phyloP scores from a whole-genome alignment of 352 stramenopile genomes.

The Phytophthora sp. region DNA sequence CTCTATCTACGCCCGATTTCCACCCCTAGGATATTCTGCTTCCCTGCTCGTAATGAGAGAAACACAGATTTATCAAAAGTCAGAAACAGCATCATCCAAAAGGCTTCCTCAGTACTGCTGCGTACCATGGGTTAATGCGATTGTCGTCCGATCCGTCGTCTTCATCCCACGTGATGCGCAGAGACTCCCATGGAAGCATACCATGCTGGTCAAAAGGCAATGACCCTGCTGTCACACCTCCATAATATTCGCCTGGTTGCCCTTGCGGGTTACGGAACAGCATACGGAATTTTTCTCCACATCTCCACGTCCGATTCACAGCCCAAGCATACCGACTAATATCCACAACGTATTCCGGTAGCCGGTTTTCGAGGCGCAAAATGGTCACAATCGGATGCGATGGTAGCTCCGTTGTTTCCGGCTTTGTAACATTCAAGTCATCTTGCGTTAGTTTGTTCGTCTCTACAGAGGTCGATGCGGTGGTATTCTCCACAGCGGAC shows the following conservation, averaged over 20 bases:
- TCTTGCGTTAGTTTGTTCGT: conserved; percentile 14
- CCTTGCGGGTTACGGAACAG: conserved; percentile 78
- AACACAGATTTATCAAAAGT: conserved; percentile 24
- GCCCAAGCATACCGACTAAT: conserved; percentile 68
- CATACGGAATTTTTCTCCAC: conserved; percentile 79
- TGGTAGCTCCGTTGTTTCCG: conserved; percentile 9
- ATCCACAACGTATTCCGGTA: conserved; percentile 79
- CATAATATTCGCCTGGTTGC: conserved; percentile 75
- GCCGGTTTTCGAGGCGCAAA: conserved; percentile 82
- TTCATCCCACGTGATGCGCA: conserved; percentile 87
- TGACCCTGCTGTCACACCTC: conserved; percentile 65
- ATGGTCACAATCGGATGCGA: conserved; percentile 57
- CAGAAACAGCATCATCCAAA: conserved; percentile 8
- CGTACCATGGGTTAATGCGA: conserved; percentile 87
- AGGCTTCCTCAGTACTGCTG: conserved; percentile 5
- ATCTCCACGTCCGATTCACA: conserved; percentile 60
- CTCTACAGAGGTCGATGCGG: neutral
- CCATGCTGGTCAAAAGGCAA: conserved; percentile 65
- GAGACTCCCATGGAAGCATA: conserved; percentile 79
- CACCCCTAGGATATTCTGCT: conserved; percentile 43
- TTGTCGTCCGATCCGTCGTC: conserved; percentile 83
- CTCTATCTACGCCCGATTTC: conserved; percentile 34
- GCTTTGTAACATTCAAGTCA: neutral
- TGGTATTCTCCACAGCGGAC: conserved; percentile 22
- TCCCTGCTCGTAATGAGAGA: conserved; percentile 48